Evolutionary conservation across 2,329 filamentous ascomycete species (phyloP), one percentile per base, ranked within the genome.

Genomic region (Nothomitra cinnamomea): DNA sequence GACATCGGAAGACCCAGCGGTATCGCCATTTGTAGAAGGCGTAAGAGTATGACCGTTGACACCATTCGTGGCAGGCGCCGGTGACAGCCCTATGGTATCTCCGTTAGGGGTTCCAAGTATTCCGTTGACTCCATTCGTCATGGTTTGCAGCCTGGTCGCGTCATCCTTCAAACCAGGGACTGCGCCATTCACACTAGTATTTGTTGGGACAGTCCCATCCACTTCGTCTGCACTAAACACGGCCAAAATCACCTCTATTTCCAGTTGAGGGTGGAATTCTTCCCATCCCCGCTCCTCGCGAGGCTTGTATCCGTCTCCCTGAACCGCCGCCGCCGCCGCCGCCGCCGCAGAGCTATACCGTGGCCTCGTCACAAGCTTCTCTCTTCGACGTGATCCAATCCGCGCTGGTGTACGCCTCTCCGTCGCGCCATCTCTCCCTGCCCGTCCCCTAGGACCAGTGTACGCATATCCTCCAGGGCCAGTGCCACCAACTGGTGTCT

Each of bases 231-330:
- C 82, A 50, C 77, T 80, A 63, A 89, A 89, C 2, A 95, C 74
- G 59, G 83, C 79, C 58, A 95, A 83, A 2, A 78, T 79, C 12
- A 77, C 77, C 54, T 95, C 87, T 50, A 95, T 88, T 69, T 96
- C 89, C 52, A 98, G 78, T 61, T 95, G 87, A 0, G 87, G 88
- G 67, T 98, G 92, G 59, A 96, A 96, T 65, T 98, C 92, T 63
- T 95, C 89, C 88, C 90, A 98, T 52, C 87, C 87, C 57, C 90
- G 82, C 70, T 98, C 92, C 69, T 98, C 92, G 63, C 92, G 78
- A 32, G 92, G 92, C 66, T 98, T 98, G 69, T 96, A 96, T 51
- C 90, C 89, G 71, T 96, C 92, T 61, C 82, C 89, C 64, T 95
- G 88, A 60, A 87, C 86, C 56, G 92, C 84, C 2, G 85, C 84